A percentile compares a stretch with the other conserved stretches of the same genome.
These are phyloP conservation scores for Entonaema liquescens DNA, from an alignment of 495 filamentous ascomycete species.

Conservation along the genomic window DNA sequence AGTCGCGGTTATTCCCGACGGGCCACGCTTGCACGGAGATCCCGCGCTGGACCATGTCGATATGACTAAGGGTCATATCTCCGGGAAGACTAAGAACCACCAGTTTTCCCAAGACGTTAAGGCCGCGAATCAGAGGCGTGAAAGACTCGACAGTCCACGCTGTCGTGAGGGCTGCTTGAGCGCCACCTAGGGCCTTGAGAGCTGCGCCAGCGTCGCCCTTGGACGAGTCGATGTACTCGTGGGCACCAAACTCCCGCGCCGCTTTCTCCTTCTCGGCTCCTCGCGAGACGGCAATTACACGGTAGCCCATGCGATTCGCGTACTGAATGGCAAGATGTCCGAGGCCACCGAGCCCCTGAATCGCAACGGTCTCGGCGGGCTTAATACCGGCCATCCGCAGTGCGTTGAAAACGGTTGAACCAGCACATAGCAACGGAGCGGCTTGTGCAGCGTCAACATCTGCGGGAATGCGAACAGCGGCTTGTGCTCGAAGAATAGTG, in stretches of 20 bases:
- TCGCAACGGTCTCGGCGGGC: slow-evolving; percentile 63
- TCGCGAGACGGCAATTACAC: slow-evolving; percentile 67
- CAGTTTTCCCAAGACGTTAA: slow-evolving; percentile 65
- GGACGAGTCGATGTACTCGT: slow-evolving; percentile 70
- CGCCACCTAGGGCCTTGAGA: slow-evolving; percentile 67
- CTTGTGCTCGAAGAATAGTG: slow-evolving; percentile 64
- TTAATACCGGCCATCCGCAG: slow-evolving; percentile 64
- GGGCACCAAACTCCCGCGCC: slow-evolving; percentile 68
- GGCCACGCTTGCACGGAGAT: slow-evolving; percentile 67
- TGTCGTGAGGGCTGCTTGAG: slow-evolving; percentile 65
- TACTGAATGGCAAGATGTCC: slow-evolving; percentile 74
- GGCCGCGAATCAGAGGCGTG: slow-evolving; percentile 60
- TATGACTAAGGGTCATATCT: slow-evolving; percentile 57
- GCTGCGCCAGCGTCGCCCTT: slow-evolving; percentile 59
- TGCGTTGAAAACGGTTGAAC: slow-evolving; percentile 73
- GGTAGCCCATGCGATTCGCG: slow-evolving; percentile 69
- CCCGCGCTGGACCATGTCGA: slow-evolving; percentile 57
- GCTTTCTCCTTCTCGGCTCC: slow-evolving; percentile 65
- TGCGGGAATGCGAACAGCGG: slow-evolving; percentile 64
- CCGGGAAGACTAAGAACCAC: slow-evolving; percentile 64
- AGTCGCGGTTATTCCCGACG: slow-evolving; percentile 64
- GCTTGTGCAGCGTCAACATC: slow-evolving; percentile 64
- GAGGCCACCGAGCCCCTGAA: slow-evolving; percentile 71
- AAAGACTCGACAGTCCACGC: slow-evolving; percentile 64
- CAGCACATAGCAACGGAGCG: slow-evolving; percentile 74